phyloP scores from a whole-genome alignment of 1,284 basidiomycete genomes.

The Phlebopus sp. region DNA sequence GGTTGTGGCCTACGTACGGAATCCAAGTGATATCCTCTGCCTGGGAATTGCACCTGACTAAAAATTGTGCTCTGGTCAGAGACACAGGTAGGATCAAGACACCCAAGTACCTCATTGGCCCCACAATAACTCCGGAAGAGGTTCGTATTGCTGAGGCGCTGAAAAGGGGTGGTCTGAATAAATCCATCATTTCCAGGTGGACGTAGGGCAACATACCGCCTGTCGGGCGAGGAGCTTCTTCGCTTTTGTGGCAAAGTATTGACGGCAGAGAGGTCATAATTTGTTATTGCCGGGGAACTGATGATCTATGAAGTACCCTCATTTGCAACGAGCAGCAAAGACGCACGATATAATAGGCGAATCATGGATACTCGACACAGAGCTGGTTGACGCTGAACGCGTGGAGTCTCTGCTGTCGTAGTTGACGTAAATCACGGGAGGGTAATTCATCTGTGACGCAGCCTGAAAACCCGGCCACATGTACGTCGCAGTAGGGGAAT shows the following conservation, averaged over 20 bases:
- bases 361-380: conserved; percentile 27
- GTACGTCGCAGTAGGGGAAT: conserved; percentile 39
- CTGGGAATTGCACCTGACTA: conserved; percentile 22
- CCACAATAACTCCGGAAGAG: conserved; percentile 21
- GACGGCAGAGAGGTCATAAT: conserved; percentile 27
- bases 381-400: conserved; percentile 32
- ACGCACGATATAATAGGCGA: conserved; percentile 31
- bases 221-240: conserved; percentile 32
- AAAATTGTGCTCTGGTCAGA: conserved; percentile 6
- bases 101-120: conserved; percentile 27
- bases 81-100: not conserved
- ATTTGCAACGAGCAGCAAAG: conserved; percentile 13
- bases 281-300: conserved; percentile 30
- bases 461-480: conserved; percentile 39
- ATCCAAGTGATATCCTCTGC: conserved; percentile 17
- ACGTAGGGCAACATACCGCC: conserved; percentile 19
- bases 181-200: conserved; percentile 3
- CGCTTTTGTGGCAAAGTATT: conserved; percentile 33
- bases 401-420: conserved; percentile 32
- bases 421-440: conserved; percentile 38
- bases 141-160: conserved; percentile 17
- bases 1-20: conserved; percentile 9
- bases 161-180: conserved; percentile 10
- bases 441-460: conserved; percentile 36
- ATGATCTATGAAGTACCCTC: conserved; percentile 16